Evolutionary conservation across 192 early-diverging fungal species (phyloP).

Genomic region (Phycomyces nitens): DNA sequence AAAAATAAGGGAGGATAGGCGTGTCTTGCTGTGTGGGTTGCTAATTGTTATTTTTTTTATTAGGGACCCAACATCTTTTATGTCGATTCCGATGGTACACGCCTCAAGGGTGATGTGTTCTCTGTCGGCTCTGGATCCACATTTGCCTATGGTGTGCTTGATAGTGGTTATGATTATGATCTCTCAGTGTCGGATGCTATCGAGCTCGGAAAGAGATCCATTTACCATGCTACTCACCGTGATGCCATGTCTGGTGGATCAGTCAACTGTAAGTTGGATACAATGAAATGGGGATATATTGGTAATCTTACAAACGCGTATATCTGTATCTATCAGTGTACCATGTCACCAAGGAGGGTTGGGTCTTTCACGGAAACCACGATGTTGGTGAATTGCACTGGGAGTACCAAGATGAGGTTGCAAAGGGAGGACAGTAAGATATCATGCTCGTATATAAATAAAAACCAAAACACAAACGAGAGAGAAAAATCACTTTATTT

Average conservation of each 20-base stretch:
- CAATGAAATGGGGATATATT: no score
- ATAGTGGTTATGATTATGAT: conserved; percentile 81
- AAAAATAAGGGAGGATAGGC: no score
- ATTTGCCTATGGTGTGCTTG: conserved; percentile 98
- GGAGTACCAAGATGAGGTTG: conserved; percentile 47
- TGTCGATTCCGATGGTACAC: conserved; percentile 92
- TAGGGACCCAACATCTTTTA: conserved; percentile 93
- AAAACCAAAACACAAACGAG: no score
- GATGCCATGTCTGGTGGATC: conserved; percentile 90
- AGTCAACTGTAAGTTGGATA: conserved; percentile 67
- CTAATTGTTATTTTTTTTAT: conserved; percentile 2
- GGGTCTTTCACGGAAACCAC: conserved; percentile 78
- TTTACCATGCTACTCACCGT: conserved; percentile 94
- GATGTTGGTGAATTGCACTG: conserved; percentile 88
- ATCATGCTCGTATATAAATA: no score
- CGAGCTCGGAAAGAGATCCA: conserved; percentile 85
- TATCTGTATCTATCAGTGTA: conserved; percentile 61
- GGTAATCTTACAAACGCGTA: conserved; percentile 26
- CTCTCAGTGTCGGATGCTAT: conserved; percentile 80
- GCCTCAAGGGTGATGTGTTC: conserved; percentile 84
- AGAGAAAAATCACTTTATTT: no score
- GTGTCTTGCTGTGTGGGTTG: no score
- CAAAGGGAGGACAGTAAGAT: conserved; percentile 6
- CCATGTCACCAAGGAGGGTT: conserved; percentile 88
- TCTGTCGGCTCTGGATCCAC: conserved; percentile 98